These are phyloP conservation scores for Ramalina peruviana DNA, from an alignment of 495 filamentous ascomycete species.

Conservation along the genomic window DNA sequence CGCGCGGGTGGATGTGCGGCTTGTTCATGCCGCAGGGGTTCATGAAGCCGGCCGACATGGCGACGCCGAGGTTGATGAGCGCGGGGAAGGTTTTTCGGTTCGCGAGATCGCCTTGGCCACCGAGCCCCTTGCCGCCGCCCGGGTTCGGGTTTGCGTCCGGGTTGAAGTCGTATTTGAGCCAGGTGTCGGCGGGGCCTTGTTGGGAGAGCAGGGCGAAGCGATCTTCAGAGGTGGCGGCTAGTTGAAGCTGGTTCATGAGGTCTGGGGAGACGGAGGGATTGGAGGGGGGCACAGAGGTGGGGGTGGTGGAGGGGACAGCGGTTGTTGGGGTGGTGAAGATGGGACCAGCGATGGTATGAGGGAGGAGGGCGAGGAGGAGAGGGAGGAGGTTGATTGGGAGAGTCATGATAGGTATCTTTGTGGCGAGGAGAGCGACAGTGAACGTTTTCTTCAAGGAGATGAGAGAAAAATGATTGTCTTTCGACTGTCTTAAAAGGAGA, in stretches of 20 bases:
- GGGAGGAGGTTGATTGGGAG: too few species aligned
- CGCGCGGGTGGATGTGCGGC: slow-evolving; percentile 35
- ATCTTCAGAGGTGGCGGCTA: slow-evolving; percentile 13
- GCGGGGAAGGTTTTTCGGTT: slow-evolving; percentile 30
- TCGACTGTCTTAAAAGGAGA: too few species aligned
- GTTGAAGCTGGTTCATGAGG: slow-evolving; percentile 3
- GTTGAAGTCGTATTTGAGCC: slow-evolving; percentile 13
- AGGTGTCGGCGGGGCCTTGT: slow-evolving; percentile 5
- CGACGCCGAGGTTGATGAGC: slow-evolving; percentile 25
- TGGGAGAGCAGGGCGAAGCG: slow-evolving; percentile 19
- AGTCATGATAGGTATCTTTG: too few species aligned
- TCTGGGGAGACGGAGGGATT: slow-evolving; percentile 2
- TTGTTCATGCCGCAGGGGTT: slow-evolving; percentile 33
- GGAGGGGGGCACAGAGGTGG: neutral
- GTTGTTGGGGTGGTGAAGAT: too few species aligned
- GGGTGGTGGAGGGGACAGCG: neutral
- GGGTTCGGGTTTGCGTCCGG: slow-evolving; percentile 21
- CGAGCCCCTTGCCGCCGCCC: slow-evolving; percentile 9
- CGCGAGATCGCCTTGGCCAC: slow-evolving; percentile 18
- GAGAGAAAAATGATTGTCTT: too few species aligned
- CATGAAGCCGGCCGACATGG: slow-evolving; percentile 27
- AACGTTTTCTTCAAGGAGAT: too few species aligned
- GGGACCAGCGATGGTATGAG: too few species aligned
- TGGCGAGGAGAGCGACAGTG: too few species aligned
- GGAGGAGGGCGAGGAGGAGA: too few species aligned